Percentiles rank a stretch among this genome's conserved stretches.
Evolutionary conservation across 2,329 filamentous ascomycete species (phyloP).

Genomic region (Penicillium psychrosexuale): DNA sequence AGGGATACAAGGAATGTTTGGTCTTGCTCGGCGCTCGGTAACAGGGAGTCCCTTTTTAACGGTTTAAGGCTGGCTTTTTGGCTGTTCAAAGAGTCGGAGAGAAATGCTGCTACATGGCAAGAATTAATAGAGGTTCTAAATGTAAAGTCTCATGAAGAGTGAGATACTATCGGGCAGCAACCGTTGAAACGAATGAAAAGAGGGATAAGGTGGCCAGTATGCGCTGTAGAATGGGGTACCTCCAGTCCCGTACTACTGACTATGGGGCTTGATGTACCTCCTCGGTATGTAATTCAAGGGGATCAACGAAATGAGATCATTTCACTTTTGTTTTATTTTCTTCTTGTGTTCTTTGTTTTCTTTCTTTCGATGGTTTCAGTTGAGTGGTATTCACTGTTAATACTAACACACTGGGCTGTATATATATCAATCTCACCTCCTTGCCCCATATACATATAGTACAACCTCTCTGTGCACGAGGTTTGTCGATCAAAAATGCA

Average conservation of each 20-base stretch:
- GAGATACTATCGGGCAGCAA: conserved; percentile 19
- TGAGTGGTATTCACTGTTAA: background rate
- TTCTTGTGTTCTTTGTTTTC: background rate
- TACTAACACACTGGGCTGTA: background rate
- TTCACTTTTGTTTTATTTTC: background rate
- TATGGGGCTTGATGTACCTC: conserved; percentile 20
- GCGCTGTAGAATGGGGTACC: conserved; percentile 21
- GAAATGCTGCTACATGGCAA: conserved; percentile 19
- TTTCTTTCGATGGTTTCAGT: background rate
- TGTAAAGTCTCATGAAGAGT: background rate
- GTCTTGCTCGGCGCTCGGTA: conserved; percentile 17
- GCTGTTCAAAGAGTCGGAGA: conserved; percentile 4
- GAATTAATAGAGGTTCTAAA: background rate
- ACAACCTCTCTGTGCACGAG: background rate
- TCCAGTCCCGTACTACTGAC: conserved; percentile 12
- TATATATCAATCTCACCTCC: background rate
- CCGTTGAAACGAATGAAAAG: conserved; percentile 21
- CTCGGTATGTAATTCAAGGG: conserved; percentile 23
- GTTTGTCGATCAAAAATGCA: background rate
- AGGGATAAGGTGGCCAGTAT: conserved; percentile 22
- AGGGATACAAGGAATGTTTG: conserved; percentile 28
- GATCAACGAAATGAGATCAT: conserved; percentile 22
- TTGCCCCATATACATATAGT: background rate
- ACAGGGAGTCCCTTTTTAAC: conserved; percentile 21
- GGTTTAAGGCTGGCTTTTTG: conserved; percentile 4